Evolutionary conservation across 164 flowering plant species (phyloP), one percentile per base, ranked within the genome.

Genomic region (Taxillus chinensis): DNA sequence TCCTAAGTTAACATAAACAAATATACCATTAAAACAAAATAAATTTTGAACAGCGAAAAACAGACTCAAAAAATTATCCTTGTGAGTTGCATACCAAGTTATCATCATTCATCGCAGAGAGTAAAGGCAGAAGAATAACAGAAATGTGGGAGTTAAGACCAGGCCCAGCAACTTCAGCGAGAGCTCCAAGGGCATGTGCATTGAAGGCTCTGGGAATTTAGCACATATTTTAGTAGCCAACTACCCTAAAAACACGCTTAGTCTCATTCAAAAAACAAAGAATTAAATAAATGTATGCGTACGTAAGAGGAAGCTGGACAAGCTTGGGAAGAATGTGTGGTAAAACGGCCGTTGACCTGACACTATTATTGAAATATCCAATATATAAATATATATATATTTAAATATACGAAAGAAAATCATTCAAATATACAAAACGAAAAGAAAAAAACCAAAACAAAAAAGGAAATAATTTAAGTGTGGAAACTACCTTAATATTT

Each of bases 271-370:
- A 27, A 27, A 27, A 50, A 49, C 12, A 1, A 63, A 37, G 59
- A 51, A 40, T 7, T 10, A 11, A 50, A 64, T 38, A 46, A 55
- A 42, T 56, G 52, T 59, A 53, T 57, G 80, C 96, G 69, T 86
- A 95, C 99, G 93, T 80, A 27, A 95, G 88, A 37, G 99, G 99
- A 64, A 70, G 87, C 7, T 91, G 89, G 46, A 89, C 95, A 68
- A 95, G 90, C 84, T 95, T 95, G 39, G 99, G 99, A 64, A 95
- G 76, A 61, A 95, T 95, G 70, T 95, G 99, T 60, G 99, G 99
- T 77, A 95, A 71, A 69, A 95, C 97, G 74, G 92, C 99, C 3
- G 93, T 52, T 55, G 96, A 87, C 81, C 99, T 78, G 70, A 95
- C 99, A 85, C 99, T 95, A 61, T 15, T 67, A 69, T 52, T 41